phyloP scores from a whole-genome alignment of 2,329 filamentous ascomycete species.

The Colletotrichum australisinense region DNA sequence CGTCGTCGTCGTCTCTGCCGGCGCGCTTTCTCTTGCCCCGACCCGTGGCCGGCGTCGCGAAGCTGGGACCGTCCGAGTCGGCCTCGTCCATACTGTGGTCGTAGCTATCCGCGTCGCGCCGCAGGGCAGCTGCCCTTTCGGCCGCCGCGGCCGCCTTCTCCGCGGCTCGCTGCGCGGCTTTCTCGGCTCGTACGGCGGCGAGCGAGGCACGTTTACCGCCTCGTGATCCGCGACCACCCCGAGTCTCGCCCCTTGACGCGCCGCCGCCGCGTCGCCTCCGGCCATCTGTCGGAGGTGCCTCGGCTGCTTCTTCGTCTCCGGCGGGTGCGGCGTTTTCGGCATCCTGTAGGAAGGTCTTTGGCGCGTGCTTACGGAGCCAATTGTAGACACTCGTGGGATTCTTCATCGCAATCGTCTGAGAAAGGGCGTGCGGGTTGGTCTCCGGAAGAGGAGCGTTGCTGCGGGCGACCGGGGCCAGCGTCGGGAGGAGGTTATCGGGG shows the following conservation, averaged over 20 bases:
- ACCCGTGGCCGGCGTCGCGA: constrained; percentile 45
- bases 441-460: constrained; percentile 40
- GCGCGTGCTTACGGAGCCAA: constrained; percentile 89
- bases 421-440: constrained; percentile 51
- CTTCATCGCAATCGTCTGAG: constrained; percentile 51
- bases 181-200: constrained; percentile 44
- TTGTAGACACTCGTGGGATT: constrained; percentile 96
- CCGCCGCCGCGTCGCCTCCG: constrained; percentile 38
- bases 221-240: constrained; percentile 37
- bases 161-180: constrained; percentile 52
- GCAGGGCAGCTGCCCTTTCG: constrained; percentile 46
- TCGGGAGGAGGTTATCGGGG: constrained; percentile 56
- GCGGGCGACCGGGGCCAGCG: constrained; percentile 62
- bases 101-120: constrained; percentile 40
- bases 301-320: constrained; percentile 52
- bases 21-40: constrained; percentile 62
- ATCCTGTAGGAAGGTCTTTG: constrained; percentile 87
- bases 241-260: constrained; percentile 23
- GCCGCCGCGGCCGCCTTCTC: constrained; percentile 39
- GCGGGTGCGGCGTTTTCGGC: constrained; percentile 60
- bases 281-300: constrained; percentile 37
- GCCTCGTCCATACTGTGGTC: constrained; percentile 22
- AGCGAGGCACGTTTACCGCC: constrained; percentile 46
- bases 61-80: constrained; percentile 23
- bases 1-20: constrained; percentile 60